phyloP scores from a whole-genome alignment of 352 stramenopile species.

The Phytopythium vexans region DNA sequence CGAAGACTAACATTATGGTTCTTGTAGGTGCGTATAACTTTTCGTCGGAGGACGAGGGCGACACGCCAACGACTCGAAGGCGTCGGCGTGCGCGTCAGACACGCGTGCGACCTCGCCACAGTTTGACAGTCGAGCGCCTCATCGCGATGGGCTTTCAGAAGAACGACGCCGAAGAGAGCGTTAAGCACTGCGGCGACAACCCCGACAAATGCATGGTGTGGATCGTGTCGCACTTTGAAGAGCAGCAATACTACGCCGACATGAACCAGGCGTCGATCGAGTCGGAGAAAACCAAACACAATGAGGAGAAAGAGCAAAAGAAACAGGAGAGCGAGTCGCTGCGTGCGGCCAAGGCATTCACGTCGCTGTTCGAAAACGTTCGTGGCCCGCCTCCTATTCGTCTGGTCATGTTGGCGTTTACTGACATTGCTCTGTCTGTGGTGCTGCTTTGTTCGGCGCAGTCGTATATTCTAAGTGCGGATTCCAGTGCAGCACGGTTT shows the following conservation, averaged over 20 bases:
- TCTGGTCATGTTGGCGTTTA: background rate
- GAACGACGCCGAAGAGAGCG: constrained; percentile 62
- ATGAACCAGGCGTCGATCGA: constrained; percentile 74
- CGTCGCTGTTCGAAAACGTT: constrained; percentile 64
- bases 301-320: constrained; percentile 57
- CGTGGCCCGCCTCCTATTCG: constrained; percentile 5
- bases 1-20: no score
- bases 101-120: constrained; percentile 32
- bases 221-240: constrained; percentile 74
- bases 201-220: constrained; percentile 76
- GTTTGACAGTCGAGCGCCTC: constrained; percentile 54
- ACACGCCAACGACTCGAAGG: constrained; percentile 8
- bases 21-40: constrained; percentile 7
- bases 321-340: constrained; percentile 53
- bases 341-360: constrained; percentile 49
- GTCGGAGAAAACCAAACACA: constrained; percentile 65
- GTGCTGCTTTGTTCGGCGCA: constrained; percentile 11
- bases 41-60: constrained; percentile 15
- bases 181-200: constrained; percentile 51
- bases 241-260: constrained; percentile 64
- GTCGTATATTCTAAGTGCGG: constrained; percentile 52
- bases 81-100: constrained; percentile 10
- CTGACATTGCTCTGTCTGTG: background rate
- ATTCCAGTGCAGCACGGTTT: constrained; percentile 31
- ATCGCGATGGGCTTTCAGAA: constrained; percentile 59